phyloP scores from a whole-genome alignment of 1,139 yeast species.

The Geotrichum aggregatum region DNA sequence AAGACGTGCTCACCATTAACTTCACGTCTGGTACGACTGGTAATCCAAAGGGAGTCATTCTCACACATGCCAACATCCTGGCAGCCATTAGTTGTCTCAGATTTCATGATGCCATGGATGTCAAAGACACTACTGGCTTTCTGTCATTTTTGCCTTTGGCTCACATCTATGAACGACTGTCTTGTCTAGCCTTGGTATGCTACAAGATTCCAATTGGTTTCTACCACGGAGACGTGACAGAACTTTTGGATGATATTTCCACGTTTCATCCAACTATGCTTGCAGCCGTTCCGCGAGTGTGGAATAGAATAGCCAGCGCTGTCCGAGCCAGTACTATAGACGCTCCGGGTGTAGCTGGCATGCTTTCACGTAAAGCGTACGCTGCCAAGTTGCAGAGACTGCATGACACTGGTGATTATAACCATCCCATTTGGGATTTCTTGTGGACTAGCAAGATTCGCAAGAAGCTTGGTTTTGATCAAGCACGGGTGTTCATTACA shows the following conservation, averaged over 20 bases:
- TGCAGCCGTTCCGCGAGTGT: slow-evolving; percentile 62
- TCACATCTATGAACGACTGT: slow-evolving; percentile 58
- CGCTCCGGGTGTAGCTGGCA: slow-evolving; percentile 23
- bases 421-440: slow-evolving; percentile 45
- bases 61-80: slow-evolving; percentile 53
- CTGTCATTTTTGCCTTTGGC: slow-evolving; percentile 60
- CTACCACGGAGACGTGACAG: slow-evolving; percentile 45
- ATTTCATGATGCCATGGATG: slow-evolving; percentile 24
- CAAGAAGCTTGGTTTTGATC: slow-evolving; percentile 54
- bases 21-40: slow-evolving; percentile 82
- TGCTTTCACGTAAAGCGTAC: slow-evolving; percentile 39
- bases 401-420: slow-evolving; percentile 39
- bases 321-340: slow-evolving; percentile 41
- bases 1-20: slow-evolving; percentile 59
- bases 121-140: slow-evolving; percentile 29
- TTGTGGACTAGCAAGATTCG: slow-evolving; percentile 52
- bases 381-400: slow-evolving; percentile 41
- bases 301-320: slow-evolving; percentile 57
- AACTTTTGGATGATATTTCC: slow-evolving; percentile 54
- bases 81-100: slow-evolving; percentile 44
- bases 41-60: slow-evolving; percentile 67
- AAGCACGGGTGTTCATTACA: slow-evolving; percentile 45
- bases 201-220: slow-evolving; percentile 44
- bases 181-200: slow-evolving; percentile 26
- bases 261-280: slow-evolving; percentile 51